Conservation (phyloP, 148 eudicot genomes). For the Chenopodium formosanum region DNA sequence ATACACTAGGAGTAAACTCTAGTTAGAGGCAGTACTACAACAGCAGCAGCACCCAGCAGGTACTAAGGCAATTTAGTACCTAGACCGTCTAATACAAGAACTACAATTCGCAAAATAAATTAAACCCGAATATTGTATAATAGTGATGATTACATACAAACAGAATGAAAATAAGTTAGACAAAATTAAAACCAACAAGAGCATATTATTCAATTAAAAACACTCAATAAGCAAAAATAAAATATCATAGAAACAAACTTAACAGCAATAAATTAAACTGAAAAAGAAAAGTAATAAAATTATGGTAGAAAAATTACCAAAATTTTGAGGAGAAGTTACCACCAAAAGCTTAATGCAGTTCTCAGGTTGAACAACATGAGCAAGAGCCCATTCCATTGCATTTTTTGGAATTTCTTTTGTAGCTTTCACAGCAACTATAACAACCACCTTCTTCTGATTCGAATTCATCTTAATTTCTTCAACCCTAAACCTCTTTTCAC, state of each 20-base stretch:
- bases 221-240: background rate
- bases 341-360: slow-evolving; percentile 63
- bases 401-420: slow-evolving; percentile 53
- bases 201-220: too few relatives aligned
- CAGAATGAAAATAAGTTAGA: background rate
- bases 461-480: slow-evolving; percentile 27
- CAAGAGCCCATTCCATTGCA: slow-evolving; percentile 71
- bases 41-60: background rate
- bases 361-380: slow-evolving; percentile 75
- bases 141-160: background rate
- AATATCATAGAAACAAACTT: background rate
- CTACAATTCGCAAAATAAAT: background rate
- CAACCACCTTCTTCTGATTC: slow-evolving; percentile 47
- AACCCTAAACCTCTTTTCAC: background rate
- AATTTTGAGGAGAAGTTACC: slow-evolving; percentile 50
- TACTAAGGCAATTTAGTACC: background rate
- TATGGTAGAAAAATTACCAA: slow-evolving; percentile 40
- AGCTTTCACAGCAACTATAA: slow-evolving; percentile 72
- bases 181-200: background rate
- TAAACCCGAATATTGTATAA: background rate
- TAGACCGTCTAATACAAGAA: background rate
- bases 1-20: background rate
- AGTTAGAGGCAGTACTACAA: background rate
- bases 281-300: background rate
- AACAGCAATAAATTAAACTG: background rate